phyloP scores from a whole-genome alignment of 2,329 filamentous ascomycete genomes.

The Diaporthe citri region DNA sequence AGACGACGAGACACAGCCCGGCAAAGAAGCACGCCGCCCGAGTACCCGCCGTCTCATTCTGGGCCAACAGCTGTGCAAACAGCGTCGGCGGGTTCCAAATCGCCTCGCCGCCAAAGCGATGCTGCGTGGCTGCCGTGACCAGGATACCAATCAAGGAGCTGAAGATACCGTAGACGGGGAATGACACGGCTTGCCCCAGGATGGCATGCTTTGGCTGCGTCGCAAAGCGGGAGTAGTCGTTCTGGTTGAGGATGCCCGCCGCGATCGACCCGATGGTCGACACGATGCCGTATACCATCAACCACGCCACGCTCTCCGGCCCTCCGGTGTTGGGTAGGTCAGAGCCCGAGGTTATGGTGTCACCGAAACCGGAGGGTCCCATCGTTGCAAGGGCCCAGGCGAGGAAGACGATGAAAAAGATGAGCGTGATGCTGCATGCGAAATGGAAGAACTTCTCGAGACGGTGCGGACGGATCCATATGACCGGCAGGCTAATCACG shows the following conservation, averaged over 20 bases:
- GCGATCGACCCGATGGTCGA: slow-evolving; percentile 54
- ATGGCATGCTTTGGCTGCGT: slow-evolving; percentile 50
- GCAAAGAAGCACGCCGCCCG: slow-evolving; percentile 55
- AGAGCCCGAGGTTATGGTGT: slow-evolving; percentile 46
- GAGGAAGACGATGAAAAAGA: slow-evolving; percentile 57
- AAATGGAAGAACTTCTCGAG: slow-evolving; percentile 57
- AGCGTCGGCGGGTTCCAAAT: slow-evolving; percentile 55
- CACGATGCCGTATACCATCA: slow-evolving; percentile 53
- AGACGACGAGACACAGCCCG: slow-evolving; percentile 51
- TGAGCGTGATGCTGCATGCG: slow-evolving; percentile 53
- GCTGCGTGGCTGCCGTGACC: slow-evolving; percentile 55
- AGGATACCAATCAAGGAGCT: slow-evolving; percentile 55
- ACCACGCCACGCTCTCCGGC: slow-evolving; percentile 50
- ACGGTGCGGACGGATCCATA: slow-evolving; percentile 59
- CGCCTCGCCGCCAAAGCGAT: slow-evolving; percentile 50
- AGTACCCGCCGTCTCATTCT: slow-evolving; percentile 49
- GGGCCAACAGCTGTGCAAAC: slow-evolving; percentile 49
- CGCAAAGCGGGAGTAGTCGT: slow-evolving; percentile 54
- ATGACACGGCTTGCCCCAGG: slow-evolving; percentile 51
- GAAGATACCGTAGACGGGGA: slow-evolving; percentile 53
- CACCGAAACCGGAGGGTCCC: slow-evolving; percentile 55
- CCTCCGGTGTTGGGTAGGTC: slow-evolving; percentile 46
- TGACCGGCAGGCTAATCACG: slow-evolving; percentile 56
- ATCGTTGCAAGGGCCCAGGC: slow-evolving; percentile 60
- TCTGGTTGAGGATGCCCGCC: slow-evolving; percentile 54